Base-by-base conservation (phyloP, 106 monocot genomes). In the Platanthera zijinensis region DNA sequence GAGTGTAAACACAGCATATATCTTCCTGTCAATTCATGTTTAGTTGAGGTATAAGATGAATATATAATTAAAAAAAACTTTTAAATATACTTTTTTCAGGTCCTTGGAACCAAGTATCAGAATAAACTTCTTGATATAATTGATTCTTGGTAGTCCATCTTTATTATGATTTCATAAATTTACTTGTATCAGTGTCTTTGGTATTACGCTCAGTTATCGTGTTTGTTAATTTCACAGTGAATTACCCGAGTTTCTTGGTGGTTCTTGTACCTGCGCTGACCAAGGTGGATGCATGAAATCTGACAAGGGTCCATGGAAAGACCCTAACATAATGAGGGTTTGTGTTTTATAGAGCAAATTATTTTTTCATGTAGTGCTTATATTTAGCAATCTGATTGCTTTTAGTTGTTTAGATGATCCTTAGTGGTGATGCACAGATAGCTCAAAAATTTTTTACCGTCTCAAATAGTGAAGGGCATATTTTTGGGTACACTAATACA, bases 201-300 rank as follows among this genome's bases (percentile, higher is more conserved):
- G 39, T 51, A 18, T 54, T 71, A 11, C 21, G 59, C 59, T 61
- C 19, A 61, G 21, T 21, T 61, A 19, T 61, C 0, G n/a, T 61
- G 59, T 19, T 61, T n/a, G 74, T 72, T 17, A 32, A 46, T 57
- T 85, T 28, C 82, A n/a, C 56, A 95, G 95, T 76, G 89, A 95
- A 71, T 78, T 95, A 68, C 95, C 95, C 18, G 89, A 95, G 17
- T 92, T 95, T 87, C 84, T 95, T 78, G 95, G 95, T 64, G 95
- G 95, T 73, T 78, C 82, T 50, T 95, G 95, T 80, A 92, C 87
- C n/a, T 95, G 95, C 84, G 71, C 79, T 73, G 95, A 95, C 15
- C 79, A 83, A 62, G 95, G 92, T 59, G 92, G 92, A 57, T 95
- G 95, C 77, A 85, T 86, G 53, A 92, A 78, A 69, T 92, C 95